Evolutionary conservation across 257 asterid genomes (phyloP).

Genomic region (Prunella vulgaris): DNA sequence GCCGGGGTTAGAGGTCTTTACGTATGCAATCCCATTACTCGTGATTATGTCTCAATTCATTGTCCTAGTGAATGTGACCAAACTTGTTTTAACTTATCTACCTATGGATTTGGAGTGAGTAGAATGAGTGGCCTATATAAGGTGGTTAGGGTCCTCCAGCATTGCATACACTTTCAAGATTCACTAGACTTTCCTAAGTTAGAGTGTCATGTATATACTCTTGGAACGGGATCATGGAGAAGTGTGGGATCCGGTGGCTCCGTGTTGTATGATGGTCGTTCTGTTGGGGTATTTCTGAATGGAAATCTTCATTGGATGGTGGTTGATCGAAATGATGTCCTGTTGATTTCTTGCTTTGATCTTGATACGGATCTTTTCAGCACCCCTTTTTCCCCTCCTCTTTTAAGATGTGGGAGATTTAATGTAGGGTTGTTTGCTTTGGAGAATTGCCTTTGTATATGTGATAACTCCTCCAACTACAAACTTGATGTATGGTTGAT

Average conservation of each 20-base stretch:
- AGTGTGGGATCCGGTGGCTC: background rate
- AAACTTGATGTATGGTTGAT: conserved; percentile 40
- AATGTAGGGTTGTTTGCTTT: conserved; percentile 12
- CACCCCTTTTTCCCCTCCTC: conserved; percentile 16
- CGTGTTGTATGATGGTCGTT: background rate
- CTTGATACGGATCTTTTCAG: conserved; percentile 23
- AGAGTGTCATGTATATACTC: conserved; percentile 31
- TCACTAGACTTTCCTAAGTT: background rate
- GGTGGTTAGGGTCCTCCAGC: conserved; percentile 20
- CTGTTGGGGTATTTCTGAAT: conserved; percentile 20
- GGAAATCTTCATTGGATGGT: conserved; percentile 44
- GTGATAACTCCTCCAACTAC: conserved; percentile 25
- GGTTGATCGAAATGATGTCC: conserved; percentile 8
- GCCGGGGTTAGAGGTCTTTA: background rate
- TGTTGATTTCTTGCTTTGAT: conserved; percentile 27
- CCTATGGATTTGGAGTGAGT: conserved; percentile 43
- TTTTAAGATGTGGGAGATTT: background rate
- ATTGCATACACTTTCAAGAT: background rate
- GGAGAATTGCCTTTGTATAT: conserved; percentile 18
- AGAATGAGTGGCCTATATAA: conserved; percentile 19
- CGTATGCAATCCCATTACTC: conserved; percentile 38
- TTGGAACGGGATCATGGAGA: conserved; percentile 39
- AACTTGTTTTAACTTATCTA: conserved; percentile 6
- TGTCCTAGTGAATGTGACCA: background rate
- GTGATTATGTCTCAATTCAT: conserved; percentile 29